These are phyloP conservation scores for Debaryomyces hansenii DNA, from an alignment of 805 yeast species.

Conservation along the genomic window DNA sequence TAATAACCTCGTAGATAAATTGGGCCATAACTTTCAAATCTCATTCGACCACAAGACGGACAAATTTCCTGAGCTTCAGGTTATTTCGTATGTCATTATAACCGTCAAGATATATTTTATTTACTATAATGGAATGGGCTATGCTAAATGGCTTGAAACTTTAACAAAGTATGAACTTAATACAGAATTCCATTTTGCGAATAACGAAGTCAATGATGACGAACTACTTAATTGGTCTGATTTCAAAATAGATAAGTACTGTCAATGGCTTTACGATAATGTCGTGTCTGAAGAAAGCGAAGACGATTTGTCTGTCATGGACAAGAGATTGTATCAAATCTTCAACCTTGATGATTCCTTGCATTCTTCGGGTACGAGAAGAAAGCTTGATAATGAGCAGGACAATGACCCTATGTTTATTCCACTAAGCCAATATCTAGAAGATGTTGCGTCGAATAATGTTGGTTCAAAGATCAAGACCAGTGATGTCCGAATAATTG, in stretches of 20 bases:
- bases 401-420: neutral
- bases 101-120: conserved; percentile 32
- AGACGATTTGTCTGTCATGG: conserved; percentile 24
- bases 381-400: conserved; percentile 4
- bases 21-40: conserved; percentile 7
- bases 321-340: conserved; percentile 31
- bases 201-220: conserved; percentile 8
- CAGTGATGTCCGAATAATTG: conserved; percentile 4
- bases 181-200: conserved; percentile 14
- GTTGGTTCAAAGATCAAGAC: neutral
- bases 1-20: conserved; percentile 14
- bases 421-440: neutral
- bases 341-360: conserved; percentile 22
- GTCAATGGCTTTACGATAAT: conserved; percentile 49
- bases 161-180: conserved; percentile 16
- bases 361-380: neutral
- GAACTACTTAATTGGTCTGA: conserved; percentile 50
- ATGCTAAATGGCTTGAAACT: conserved; percentile 19
- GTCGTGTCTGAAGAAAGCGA: conserved; percentile 21
- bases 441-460: neutral
- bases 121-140: conserved; percentile 10
- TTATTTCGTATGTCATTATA: conserved; percentile 31
- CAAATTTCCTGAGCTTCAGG: conserved; percentile 39
- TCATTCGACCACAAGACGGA: conserved; percentile 1
- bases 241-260: conserved; percentile 44